These are phyloP conservation scores for Striga hermonthica DNA, from an alignment of 305 asterid genomes.

Conservation along the genomic window DNA sequence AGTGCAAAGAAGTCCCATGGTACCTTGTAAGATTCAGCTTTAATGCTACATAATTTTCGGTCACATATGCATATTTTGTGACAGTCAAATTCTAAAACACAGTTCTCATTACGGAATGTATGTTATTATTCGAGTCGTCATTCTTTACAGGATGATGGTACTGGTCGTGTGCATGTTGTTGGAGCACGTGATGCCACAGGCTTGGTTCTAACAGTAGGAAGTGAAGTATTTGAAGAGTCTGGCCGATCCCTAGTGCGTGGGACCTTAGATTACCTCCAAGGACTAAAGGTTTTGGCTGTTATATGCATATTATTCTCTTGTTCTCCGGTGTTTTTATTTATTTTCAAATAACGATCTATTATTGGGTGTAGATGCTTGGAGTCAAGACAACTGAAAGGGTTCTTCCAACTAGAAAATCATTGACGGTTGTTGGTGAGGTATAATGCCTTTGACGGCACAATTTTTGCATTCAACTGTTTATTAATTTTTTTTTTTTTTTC, in stretches of 20 bases:
- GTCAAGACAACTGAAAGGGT: constrained; percentile 97
- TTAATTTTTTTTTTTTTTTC: background rate
- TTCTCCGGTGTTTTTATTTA: constrained; percentile 23
- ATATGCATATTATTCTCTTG: background rate
- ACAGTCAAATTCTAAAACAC: constrained; percentile 17
- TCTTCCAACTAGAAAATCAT: constrained; percentile 90
- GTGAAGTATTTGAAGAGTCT: constrained; percentile 95
- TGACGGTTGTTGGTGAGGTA: constrained; percentile 99
- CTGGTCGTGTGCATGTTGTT: constrained; percentile 79
- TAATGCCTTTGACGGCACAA: constrained; percentile 27
- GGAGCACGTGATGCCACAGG: constrained; percentile 98
- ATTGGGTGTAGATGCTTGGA: constrained; percentile 80
- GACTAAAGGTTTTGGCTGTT: constrained; percentile 71
- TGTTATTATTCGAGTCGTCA: constrained; percentile 1
- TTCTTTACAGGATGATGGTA: constrained; percentile 75
- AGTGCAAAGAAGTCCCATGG: constrained; percentile 99
- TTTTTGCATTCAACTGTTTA: background rate
- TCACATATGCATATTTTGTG: background rate
- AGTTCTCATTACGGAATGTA: constrained; percentile 20
- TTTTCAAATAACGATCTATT: constrained; percentile 27
- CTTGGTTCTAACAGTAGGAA: constrained; percentile 82
- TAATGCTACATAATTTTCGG: no score
- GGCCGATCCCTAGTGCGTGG: constrained; percentile 97
- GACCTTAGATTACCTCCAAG: constrained; percentile 94
- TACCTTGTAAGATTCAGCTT: constrained; percentile 62